phyloP scores from a whole-genome alignment of 345 rosid species.

The Bretschneidera sinensis region DNA sequence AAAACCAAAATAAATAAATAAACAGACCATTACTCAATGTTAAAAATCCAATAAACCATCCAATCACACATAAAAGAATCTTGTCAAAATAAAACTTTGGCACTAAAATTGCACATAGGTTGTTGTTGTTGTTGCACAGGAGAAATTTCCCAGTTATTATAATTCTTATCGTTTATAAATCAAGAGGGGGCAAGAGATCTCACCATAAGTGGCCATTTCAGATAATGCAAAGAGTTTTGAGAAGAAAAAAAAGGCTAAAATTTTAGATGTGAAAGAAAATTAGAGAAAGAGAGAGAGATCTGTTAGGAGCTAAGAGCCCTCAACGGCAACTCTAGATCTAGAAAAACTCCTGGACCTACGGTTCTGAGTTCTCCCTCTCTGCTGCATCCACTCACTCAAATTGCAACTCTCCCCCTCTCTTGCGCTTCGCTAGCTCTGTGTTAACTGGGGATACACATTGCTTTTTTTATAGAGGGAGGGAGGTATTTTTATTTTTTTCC shows the following conservation, averaged over 20 bases:
- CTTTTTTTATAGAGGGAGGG: too few species aligned
- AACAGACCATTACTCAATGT: too few species aligned
- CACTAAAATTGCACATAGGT: too few species aligned
- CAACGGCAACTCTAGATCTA: constrained; percentile 62
- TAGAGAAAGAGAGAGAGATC: not conserved
- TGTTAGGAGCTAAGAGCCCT: constrained; percentile 40
- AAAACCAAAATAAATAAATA: not conserved
- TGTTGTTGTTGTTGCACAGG: too few species aligned
- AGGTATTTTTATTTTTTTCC: too few species aligned
- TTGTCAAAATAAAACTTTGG: too few species aligned
- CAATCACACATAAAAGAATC: not conserved
- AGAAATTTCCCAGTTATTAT: too few species aligned
- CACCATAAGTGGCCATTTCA: constrained; percentile 56
- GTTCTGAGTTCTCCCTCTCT: constrained; percentile 53
- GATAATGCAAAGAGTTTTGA: not conserved
- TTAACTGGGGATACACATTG: too few species aligned
- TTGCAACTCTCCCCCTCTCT: too few species aligned
- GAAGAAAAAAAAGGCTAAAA: not conserved
- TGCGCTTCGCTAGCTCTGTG: too few species aligned
- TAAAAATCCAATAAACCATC: too few species aligned
- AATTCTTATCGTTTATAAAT: not conserved
- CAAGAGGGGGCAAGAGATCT: not conserved
- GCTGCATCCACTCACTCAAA: constrained; percentile 67
- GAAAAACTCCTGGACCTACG: constrained; percentile 79
- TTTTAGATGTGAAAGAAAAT: too few species aligned